Evolutionary conservation across 1,284 basidiomycete genomes (phyloP), one percentile per base, ranked within the genome.

Genomic region (Irpex rosettiformis): DNA sequence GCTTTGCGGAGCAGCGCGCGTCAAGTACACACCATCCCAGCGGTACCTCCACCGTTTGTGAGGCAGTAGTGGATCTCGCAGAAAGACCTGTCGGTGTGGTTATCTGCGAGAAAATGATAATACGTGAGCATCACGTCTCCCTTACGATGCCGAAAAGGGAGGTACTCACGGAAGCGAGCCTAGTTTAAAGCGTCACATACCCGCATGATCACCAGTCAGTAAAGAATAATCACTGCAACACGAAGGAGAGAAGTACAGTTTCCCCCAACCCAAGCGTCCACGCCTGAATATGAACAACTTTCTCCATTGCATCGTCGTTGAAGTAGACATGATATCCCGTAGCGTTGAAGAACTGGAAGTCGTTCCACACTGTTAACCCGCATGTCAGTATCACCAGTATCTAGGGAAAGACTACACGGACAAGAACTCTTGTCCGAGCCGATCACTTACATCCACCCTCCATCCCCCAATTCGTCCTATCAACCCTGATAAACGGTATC

Each of bases 341-440:
- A 27, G 66, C 57, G 59, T 72, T 72, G 61, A 69, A 72, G 59
- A 72, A 72, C 55, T 72, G 69, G 56, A 71, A 62, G 53, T 61
- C 66, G 52, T 71, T 45, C 43, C 43, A 45, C 43, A 45, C 43
- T 45, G 33, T n/a, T n/a, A n/a, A 7, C 33, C 16, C 33, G 33
- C 33, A 45, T 4, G n/a, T 43, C 11, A 45, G 8, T 22, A 8
- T 18, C 21, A 22, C 21, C 43, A 45, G 43, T 45, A 16, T 37
- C 33, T n/a, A n/a, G n/a, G n/a, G n/a, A n/a, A n/a, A n/a, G n/a
- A n/a, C n/a, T n/a, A n/a, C n/a, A n/a, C n/a, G n/a, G n/a, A n/a
- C n/a, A n/a, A n/a, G n/a, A n/a, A n/a, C n/a, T n/a, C n/a, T n/a
- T n/a, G n/a, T n/a, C n/a, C n/a, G n/a, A n/a, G n/a, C n/a, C n/a